phyloP scores from a whole-genome alignment of 305 asterid genomes.

The Fraxinus sp. region DNA sequence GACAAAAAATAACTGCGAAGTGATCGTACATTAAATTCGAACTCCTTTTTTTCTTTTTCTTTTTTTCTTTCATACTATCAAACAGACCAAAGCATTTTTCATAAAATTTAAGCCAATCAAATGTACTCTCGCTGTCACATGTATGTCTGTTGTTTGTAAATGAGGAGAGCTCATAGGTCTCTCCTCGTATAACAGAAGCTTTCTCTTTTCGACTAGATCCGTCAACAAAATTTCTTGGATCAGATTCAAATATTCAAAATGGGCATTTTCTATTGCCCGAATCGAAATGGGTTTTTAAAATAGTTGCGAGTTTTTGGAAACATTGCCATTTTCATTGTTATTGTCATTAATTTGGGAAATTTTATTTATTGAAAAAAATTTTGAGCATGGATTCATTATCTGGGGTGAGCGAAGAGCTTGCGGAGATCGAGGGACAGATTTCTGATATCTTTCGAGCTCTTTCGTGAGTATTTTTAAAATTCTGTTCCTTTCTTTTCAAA shows the following conservation, averaged over 20 bases:
- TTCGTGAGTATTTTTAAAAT: conserved; percentile 48
- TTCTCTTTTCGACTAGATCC: conserved; percentile 35
- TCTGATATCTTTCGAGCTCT: conserved; percentile 81
- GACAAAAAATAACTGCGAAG: too few species aligned
- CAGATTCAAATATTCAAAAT: conserved; percentile 1
- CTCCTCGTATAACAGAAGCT: not conserved
- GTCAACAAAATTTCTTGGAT: conserved; percentile 29
- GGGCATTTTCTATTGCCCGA: not conserved
- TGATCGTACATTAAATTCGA: too few species aligned
- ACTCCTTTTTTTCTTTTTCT: too few species aligned
- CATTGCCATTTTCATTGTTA: not conserved
- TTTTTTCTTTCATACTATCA: too few species aligned
- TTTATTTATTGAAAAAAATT: not conserved
- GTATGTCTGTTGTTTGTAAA: conserved; percentile 20
- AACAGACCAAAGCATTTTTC: too few species aligned
- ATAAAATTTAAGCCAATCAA: too few species aligned
- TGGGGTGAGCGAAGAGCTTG: conserved; percentile 73
- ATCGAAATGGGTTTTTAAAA: not conserved
- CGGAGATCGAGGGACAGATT: conserved; percentile 90
- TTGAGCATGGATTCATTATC: conserved; percentile 54
- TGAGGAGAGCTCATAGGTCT: conserved; percentile 38
- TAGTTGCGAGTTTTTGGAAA: not conserved
- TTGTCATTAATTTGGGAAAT: not conserved
- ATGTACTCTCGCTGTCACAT: not conserved
- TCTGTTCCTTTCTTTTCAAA: not conserved